Evolutionary conservation across 106 monocot species (phyloP), one percentile per base, ranked within the genome.

Genomic region (Posidonia australis): DNA sequence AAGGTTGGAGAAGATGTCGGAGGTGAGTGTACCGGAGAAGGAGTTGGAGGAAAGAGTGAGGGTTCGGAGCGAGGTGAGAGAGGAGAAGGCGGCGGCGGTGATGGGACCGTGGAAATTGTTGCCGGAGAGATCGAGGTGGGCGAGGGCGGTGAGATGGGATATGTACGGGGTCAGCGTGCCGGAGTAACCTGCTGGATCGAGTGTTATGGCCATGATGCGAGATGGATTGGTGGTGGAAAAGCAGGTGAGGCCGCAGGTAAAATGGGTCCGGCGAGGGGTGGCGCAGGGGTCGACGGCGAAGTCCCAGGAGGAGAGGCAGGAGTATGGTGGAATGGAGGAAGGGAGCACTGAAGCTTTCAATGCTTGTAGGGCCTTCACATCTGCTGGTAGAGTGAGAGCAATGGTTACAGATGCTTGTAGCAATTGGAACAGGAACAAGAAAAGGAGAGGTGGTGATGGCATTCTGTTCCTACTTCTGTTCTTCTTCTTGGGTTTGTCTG

Each of bases 241-340:
- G 82, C 82, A 86, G 41, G 67, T 26, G 73, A 82, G 13, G 76
- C 76, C 88, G 67, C 88, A 88, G 51, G 62, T 28, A 78, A 81
- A 88, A 62, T 73, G 77, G 55, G 74, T 41, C 44, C 77, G 67
- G 58, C 32, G 28, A 0, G 63, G 36, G n/a, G 67, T 55, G 23
- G 44, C 62, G 68, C 78, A 86, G 20, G 85, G 85, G 70, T 81
- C 78, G 56, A 71, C 64, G 9, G 76, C 21, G 78, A 88, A 88
- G 76, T 88, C 62, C 88, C 88, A 88, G 42, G 80, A 78, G 63
- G 70, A 57, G 44, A 88, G 77, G 81, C 88, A 88, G 23, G 88
- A 88, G 54, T 49, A 81, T 44, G 67, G 55, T 11, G 60, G 58
- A 64, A 84, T 78, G 41, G 84, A 72, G 19, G 74, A 52, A 0